phyloP scores from a whole-genome alignment of 1,284 basidiomycete genomes.

The Melampsora larici-populina region DNA sequence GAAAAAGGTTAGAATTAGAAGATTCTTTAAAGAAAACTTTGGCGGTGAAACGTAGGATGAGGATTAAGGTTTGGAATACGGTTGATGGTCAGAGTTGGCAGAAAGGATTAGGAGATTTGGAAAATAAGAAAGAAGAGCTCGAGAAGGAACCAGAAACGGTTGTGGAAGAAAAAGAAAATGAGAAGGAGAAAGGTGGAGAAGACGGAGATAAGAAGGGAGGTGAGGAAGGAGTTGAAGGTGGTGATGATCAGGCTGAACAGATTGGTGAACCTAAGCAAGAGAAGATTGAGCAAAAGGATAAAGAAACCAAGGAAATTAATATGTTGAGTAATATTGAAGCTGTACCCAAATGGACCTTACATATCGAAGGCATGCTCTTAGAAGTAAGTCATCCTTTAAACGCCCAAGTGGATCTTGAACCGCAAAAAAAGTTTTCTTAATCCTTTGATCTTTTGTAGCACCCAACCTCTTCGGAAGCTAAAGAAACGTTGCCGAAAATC shows the following conservation, averaged over 20 bases:
- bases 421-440: not conserved
- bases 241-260: not conserved
- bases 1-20: constrained; percentile 35
- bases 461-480: not conserved
- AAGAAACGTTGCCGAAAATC: not conserved
- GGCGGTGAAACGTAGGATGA: not conserved
- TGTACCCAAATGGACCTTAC: constrained; percentile 41
- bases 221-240: not conserved
- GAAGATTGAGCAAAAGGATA: not conserved
- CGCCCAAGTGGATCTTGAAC: not conserved
- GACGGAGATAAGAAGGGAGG: not conserved
- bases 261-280: not conserved
- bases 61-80: constrained; percentile 39
- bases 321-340: not conserved
- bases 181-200: not conserved
- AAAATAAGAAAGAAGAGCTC: not conserved
- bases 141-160: not conserved
- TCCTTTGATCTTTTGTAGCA: not conserved
- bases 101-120: not conserved
- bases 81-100: constrained; percentile 35
- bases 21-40: constrained; percentile 19
- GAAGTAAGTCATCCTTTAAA: not conserved
- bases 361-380: constrained; percentile 27
- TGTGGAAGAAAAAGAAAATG: not conserved
- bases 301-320: not conserved